A percentile compares a stretch with the other conserved stretches of the same genome.
Evolutionary conservation across 2,329 filamentous ascomycete genomes (phyloP).

Genomic region (Dothideomycetidae sp.): DNA sequence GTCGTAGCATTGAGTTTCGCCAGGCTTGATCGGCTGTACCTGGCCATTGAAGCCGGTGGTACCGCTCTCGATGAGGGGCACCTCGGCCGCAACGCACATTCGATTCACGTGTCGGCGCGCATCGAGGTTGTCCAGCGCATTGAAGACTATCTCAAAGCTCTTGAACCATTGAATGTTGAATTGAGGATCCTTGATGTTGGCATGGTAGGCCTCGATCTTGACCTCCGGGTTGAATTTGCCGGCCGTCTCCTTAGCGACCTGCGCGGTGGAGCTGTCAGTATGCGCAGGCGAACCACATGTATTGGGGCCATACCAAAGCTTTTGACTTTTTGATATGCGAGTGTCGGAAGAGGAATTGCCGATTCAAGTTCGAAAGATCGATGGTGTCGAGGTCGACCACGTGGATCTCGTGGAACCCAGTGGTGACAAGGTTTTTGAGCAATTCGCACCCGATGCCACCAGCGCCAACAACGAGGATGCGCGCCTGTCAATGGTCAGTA

Average conservation of each 20-base stretch:
- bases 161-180: conserved; percentile 86
- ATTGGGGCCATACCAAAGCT: conserved; percentile 49
- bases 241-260: conserved; percentile 88
- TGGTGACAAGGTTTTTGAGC: conserved; percentile 87
- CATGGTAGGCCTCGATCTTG: conserved; percentile 77
- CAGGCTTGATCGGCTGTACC: conserved; percentile 83
- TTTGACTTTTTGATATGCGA: conserved; percentile 98
- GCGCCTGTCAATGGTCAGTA: conserved; percentile 44
- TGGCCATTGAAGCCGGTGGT: conserved; percentile 97
- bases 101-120: conserved; percentile 89
- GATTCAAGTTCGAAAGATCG: conserved; percentile 92
- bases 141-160: conserved; percentile 76
- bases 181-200: conserved; percentile 79
- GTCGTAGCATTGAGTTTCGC: conserved; percentile 88
- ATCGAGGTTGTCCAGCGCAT: conserved; percentile 90
- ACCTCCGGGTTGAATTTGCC: conserved; percentile 79
- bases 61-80: conserved; percentile 88
- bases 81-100: conserved; percentile 86
- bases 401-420: conserved; percentile 83
- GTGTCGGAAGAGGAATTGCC: conserved; percentile 90
- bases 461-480: conserved; percentile 85
- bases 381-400: conserved; percentile 97
- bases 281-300: background rate
- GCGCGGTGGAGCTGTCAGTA: conserved; percentile 8
- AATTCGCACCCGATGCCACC: conserved; percentile 96